Evolutionary conservation across 768 basidiomycete species (phyloP).

Genomic region (Lactifluus hygrophoroides): DNA sequence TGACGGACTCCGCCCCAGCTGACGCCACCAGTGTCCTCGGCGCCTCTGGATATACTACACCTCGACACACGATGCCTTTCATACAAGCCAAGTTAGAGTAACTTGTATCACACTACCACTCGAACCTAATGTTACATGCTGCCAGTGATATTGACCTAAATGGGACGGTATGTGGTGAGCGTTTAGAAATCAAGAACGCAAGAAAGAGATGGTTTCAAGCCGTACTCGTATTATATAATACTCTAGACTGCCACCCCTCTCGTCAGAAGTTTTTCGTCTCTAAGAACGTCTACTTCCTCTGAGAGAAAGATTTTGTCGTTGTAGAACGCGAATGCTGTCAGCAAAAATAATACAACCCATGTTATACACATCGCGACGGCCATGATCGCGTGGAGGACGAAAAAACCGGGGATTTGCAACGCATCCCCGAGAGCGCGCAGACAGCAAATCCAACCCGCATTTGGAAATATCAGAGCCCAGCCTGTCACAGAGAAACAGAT

Average conservation of each 20-base stretch:
- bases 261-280: constrained; percentile 23
- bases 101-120: too few species aligned
- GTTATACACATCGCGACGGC: constrained; percentile 31
- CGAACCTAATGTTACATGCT: too few species aligned
- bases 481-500: constrained; percentile 21
- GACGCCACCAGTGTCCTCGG: too few species aligned
- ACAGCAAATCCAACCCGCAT: constrained; percentile 40
- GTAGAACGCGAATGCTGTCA: constrained; percentile 35
- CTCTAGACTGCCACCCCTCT: not conserved
- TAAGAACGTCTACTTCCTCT: constrained; percentile 35
- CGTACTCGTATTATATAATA: not conserved
- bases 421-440: constrained; percentile 35
- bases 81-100: too few species aligned
- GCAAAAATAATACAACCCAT: constrained; percentile 35
- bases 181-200: too few species aligned
- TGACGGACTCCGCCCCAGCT: too few species aligned
- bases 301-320: constrained; percentile 38
- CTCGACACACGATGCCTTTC: too few species aligned
- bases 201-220: not conserved
- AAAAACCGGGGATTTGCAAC: constrained; percentile 34
- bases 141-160: too few species aligned
- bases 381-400: constrained; percentile 34
- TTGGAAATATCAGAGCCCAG: constrained; percentile 42
- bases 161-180: too few species aligned
- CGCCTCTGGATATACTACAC: too few species aligned